These are phyloP conservation scores for Eleusine coracana DNA, from an alignment of 176 grass and related monocot genomes.

Conservation along the genomic window DNA sequence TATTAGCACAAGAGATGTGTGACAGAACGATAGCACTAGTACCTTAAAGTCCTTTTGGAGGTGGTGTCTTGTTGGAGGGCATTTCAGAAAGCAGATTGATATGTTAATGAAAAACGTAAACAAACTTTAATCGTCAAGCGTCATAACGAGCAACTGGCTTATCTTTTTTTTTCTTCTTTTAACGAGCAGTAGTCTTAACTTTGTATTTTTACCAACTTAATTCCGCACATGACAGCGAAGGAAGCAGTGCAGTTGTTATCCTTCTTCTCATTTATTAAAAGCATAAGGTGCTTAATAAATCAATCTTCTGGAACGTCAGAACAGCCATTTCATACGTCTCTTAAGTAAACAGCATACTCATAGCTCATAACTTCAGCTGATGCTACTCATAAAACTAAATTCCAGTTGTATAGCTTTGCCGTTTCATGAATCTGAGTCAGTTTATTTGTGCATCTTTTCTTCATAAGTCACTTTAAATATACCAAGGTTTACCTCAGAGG, in stretches of 20 bases:
- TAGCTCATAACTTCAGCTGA: conserved; percentile 4
- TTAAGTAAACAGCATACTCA: background rate
- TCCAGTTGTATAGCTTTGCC: background rate
- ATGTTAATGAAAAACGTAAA: conserved; percentile 12
- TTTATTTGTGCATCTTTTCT: background rate
- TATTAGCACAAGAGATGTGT: conserved; percentile 27
- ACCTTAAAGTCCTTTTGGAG: conserved; percentile 30
- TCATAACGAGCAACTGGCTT: background rate
- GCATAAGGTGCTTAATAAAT: conserved; percentile 1
- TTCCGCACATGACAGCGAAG: too few relatives aligned
- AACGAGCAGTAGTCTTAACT: background rate
- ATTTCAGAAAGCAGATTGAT: conserved; percentile 21
- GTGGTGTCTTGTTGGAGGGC: conserved; percentile 38
- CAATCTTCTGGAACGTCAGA: background rate
- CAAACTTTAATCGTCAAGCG: too few relatives aligned
- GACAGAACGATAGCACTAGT: conserved; percentile 11
- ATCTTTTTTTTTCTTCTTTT: background rate
- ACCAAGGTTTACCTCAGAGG: background rate
- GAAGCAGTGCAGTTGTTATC: background rate
- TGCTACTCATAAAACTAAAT: background rate
- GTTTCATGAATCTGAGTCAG: conserved; percentile 6
- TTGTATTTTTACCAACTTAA: background rate
- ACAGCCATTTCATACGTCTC: background rate
- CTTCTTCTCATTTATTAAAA: background rate
- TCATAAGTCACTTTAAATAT: conserved; percentile 13